Evolutionary conservation across 441 rosid species (phyloP).

Genomic region (Raphanus hybrid): DNA sequence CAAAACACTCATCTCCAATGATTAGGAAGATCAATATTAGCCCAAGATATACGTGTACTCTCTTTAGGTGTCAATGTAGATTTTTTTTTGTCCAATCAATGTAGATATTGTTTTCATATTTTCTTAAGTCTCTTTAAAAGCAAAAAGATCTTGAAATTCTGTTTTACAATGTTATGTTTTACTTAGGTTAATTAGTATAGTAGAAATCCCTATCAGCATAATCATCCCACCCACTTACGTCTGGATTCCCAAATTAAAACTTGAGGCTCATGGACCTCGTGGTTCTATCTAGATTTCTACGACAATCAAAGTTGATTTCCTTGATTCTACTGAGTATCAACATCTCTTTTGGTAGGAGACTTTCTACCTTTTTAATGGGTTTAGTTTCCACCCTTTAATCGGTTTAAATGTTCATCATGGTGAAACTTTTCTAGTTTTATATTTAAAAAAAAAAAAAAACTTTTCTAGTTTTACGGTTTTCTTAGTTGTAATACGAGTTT

Average conservation of each 20-base stretch:
- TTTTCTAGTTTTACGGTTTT: background rate
- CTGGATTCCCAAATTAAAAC: background rate
- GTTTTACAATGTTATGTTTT: background rate
- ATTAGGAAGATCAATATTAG: conserved; percentile 18
- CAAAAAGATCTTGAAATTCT: background rate
- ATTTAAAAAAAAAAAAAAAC: too few species aligned
- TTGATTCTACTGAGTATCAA: background rate
- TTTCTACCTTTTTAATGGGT: background rate
- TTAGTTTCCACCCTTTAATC: background rate
- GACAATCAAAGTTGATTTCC: background rate
- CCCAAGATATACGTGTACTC: conserved; percentile 6
- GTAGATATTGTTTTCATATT: background rate
- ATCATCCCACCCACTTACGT: background rate
- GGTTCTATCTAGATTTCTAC: conserved; percentile 4
- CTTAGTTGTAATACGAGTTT: background rate
- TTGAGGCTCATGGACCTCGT: conserved; percentile 6
- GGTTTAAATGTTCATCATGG: conserved; percentile 2
- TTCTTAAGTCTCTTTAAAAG: background rate
- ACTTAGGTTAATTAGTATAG: background rate
- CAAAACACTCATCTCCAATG: conserved; percentile 29
- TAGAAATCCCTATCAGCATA: background rate
- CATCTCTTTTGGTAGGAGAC: background rate
- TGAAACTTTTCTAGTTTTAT: background rate
- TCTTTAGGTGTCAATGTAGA: conserved; percentile 6
- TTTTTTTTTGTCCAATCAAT: background rate